Percentiles rank a stretch among this genome's conserved stretches.
These are phyloP conservation scores for Trifolium dubium DNA, from an alignment of 306 rosid genomes.

Conservation along the genomic window DNA sequence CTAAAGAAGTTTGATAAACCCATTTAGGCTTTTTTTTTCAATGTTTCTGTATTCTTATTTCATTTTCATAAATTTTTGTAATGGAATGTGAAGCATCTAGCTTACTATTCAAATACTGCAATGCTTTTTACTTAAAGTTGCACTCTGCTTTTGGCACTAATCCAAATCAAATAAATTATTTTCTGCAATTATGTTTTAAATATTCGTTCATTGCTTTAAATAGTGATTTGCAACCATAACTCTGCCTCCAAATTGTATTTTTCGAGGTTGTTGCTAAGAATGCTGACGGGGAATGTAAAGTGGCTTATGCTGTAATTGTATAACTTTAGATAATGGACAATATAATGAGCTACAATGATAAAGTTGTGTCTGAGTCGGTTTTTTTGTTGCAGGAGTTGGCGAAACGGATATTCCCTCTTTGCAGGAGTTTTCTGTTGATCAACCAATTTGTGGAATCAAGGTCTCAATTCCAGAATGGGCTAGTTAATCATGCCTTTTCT, in stretches of 20 bases:
- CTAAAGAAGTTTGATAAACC: not conserved
- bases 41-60: slow-evolving; percentile 9
- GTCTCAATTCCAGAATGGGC: slow-evolving; percentile 91
- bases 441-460: slow-evolving; percentile 83
- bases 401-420: slow-evolving; percentile 83
- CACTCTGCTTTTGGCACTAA: not conserved
- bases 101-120: slow-evolving; percentile 7
- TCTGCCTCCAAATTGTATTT: slow-evolving; percentile 3
- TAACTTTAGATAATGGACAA: slow-evolving; percentile 21
- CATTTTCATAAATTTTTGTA: slow-evolving; percentile 10
- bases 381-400: slow-evolving; percentile 77
- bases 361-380: slow-evolving; percentile 35
- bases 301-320: not conserved
- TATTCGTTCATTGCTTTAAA: not conserved
- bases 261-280: slow-evolving; percentile 17
- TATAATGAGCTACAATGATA: slow-evolving; percentile 17
- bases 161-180: not conserved
- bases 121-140: not conserved
- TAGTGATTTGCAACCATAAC: slow-evolving; percentile 1
- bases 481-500: slow-evolving; percentile 96
- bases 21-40: slow-evolving; percentile 6
- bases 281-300: slow-evolving; percentile 10
- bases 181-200: not conserved
- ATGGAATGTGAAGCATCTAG: slow-evolving; percentile 24
- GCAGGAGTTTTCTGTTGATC: slow-evolving; percentile 82